Base-by-base conservation (phyloP, 345 rosid genomes). In the Noccaea bulbosa region DNA sequence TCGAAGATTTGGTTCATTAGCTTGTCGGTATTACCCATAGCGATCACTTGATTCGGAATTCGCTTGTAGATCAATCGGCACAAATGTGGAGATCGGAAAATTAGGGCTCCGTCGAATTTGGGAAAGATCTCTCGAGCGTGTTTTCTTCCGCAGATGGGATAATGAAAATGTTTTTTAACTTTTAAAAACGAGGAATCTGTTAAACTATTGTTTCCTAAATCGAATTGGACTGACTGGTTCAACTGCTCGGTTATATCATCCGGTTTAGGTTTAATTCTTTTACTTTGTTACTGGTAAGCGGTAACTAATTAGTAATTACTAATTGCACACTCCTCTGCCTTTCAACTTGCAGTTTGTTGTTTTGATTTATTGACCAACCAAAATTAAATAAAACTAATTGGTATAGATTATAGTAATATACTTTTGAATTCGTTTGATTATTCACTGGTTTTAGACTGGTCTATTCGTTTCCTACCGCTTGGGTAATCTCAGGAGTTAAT, bases 1-100 rank as follows among this genome's bases (percentile, higher is more conserved):
- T 93, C 97, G 88, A 93, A 90, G 71, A 90, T 93, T 85, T 86
- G 98, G 48, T 87, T 90, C 88, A 93, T 47, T 15, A 93, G 85
- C 83, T 90, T 93, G 77, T 90, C 97, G 17, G 93, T 81, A 80
- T 88, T 93, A 12, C 96, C 95, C 98, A 90, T 88, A 8, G 27
- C 64, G 22, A 55, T 24, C 11, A 20, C 11, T 7, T 34, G 30
- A 11, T n/a, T 1, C 6, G 5, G 15, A 47, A 34, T 8, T 45
- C 17, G 40, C 17, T 30, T 15, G 40, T 32, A n/a, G 47, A 30
- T 11, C 39, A 11, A 50, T 22, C 10, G 10, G 65, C 4, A 12
- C 48, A 58, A 11, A 34, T 52, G 1, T 10, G 35, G 51, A 54
- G 27, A 58, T 55, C 24, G 7, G 53, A 24, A 70, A 17, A 14